Conservation (phyloP, 2,329 filamentous ascomycete species). For the Botrytis elliptica region DNA sequence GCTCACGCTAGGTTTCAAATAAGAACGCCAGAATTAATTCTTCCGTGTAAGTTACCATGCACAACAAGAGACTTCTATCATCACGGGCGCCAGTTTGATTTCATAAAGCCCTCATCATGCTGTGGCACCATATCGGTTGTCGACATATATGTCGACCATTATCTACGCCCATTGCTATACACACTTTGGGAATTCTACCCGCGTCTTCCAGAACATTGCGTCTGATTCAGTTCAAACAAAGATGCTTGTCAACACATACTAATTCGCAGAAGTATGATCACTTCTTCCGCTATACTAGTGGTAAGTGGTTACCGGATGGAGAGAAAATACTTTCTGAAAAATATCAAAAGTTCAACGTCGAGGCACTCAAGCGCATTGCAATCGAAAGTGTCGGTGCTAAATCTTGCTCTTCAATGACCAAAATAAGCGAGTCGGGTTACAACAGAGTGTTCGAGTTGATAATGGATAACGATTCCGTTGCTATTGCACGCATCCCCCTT, state of each 20-base stretch:
- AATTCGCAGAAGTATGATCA: not conserved
- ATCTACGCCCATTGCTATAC: not conserved
- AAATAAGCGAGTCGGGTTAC: too few species aligned
- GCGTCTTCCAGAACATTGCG: not conserved
- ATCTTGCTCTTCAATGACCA: not conserved
- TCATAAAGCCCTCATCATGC: not conserved
- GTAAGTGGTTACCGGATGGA: not conserved
- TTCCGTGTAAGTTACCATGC: not conserved
- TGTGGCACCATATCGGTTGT: not conserved
- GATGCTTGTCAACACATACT: not conserved
- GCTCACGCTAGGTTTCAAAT: not conserved
- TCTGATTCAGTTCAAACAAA: not conserved
- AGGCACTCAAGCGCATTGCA: not conserved
- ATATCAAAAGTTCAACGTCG: not conserved
- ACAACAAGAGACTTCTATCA: not conserved
- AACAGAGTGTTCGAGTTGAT: not conserved
- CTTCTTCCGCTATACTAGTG: not conserved
- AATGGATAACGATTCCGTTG: not conserved
- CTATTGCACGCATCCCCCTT: not conserved
- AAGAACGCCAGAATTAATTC: not conserved
- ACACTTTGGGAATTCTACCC: not conserved
- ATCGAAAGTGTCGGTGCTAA: not conserved
- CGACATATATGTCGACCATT: not conserved
- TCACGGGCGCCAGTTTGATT: not conserved
- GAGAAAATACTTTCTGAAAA: not conserved